Evolutionary conservation across 176 grass and related monocot genomes (phyloP).

Genomic region (Rhynchospora breviuscula): DNA sequence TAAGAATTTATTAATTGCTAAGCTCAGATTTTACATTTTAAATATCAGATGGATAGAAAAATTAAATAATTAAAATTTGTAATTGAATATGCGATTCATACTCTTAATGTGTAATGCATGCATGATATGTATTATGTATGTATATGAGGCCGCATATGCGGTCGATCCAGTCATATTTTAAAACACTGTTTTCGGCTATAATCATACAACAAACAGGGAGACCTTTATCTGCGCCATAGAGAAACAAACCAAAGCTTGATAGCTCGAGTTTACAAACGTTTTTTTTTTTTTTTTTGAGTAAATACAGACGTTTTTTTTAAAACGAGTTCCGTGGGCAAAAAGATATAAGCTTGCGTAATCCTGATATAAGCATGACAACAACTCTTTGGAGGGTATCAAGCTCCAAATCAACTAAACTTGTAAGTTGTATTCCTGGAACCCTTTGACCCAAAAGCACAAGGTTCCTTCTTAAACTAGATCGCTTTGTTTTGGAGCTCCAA

Average conservation of each 20-base stretch:
- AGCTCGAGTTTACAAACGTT: neutral
- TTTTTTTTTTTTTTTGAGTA: too few relatives aligned
- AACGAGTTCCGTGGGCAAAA: neutral
- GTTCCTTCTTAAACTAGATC: neutral
- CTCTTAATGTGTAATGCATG: too few relatives aligned
- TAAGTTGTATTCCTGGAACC: neutral
- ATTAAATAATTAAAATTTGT: too few relatives aligned
- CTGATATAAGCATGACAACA: constrained; percentile 28
- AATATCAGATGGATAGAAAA: too few relatives aligned
- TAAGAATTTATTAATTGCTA: too few relatives aligned
- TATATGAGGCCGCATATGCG: too few relatives aligned
- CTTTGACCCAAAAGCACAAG: constrained; percentile 16
- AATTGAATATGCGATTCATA: too few relatives aligned
- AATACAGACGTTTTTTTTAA: too few relatives aligned
- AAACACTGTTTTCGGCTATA: neutral
- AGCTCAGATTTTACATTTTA: too few relatives aligned
- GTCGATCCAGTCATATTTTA: too few relatives aligned
- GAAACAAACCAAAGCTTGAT: neutral
- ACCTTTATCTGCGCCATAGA: neutral
- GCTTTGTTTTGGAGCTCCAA: neutral
- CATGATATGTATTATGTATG: too few relatives aligned
- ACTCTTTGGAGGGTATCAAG: neutral
- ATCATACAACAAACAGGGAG: neutral
- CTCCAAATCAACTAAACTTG: constrained; percentile 13
- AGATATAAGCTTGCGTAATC: constrained; percentile 12